phyloP scores from a whole-genome alignment of 73 alveolate species.

The Paramecium sexaurelia region DNA sequence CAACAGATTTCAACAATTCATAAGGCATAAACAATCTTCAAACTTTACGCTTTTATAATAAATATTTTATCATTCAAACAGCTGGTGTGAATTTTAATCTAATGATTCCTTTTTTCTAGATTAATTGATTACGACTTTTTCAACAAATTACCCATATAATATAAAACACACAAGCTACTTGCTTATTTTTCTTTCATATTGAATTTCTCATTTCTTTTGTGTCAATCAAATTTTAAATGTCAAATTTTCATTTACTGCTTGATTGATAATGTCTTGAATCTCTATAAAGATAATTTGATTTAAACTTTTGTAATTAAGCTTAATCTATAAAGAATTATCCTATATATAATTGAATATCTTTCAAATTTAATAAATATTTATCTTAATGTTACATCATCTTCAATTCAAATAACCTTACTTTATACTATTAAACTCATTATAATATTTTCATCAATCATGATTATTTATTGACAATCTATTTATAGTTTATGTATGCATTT shows the following conservation, averaged over 20 bases:
- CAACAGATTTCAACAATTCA: neutral
- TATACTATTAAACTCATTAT: neutral
- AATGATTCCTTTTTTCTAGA: neutral
- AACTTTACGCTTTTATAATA: neutral
- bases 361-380: neutral
- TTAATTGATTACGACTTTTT: neutral
- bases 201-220: neutral
- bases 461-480: neutral
- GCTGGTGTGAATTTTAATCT: neutral
- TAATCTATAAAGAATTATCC: neutral
- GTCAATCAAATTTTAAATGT: neutral
- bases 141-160: neutral
- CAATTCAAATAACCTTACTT: neutral
- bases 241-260: neutral
- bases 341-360: neutral
- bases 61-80: neutral
- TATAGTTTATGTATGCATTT: neutral
- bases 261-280: neutral
- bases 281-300: neutral
- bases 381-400: neutral
- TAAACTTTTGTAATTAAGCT: neutral
- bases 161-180: neutral
- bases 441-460: neutral
- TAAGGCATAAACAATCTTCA: neutral
- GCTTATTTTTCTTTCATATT: neutral